A percentile compares a stretch with the other conserved stretches of the same genome.
Conservation (phyloP, 1,284 basidiomycete species). For the Blastosporella zonata region DNA sequence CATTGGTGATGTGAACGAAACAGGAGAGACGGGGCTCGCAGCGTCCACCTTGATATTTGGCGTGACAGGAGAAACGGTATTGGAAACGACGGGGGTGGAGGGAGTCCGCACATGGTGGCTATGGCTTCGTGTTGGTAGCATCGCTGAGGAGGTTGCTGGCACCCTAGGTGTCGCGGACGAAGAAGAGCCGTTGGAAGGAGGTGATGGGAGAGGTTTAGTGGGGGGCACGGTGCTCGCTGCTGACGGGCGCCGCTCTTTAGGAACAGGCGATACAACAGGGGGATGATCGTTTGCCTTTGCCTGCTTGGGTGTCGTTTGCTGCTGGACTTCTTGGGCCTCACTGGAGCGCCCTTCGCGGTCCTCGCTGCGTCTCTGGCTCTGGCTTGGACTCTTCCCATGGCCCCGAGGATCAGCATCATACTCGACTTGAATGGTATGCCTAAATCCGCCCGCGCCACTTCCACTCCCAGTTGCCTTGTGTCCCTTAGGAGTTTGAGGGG, state of each 20-base stretch:
- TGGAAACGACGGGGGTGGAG: conserved; percentile 13
- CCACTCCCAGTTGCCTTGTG: conserved; percentile 26
- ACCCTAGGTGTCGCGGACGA: conserved; percentile 11
- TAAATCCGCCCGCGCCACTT: conserved; percentile 25
- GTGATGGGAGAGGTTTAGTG: conserved; percentile 34
- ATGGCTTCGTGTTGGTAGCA: conserved; percentile 6
- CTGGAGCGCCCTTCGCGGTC: conserved; percentile 8
- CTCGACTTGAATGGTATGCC: conserved; percentile 91
- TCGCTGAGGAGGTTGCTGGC: conserved; percentile 5
- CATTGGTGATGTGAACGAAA: conserved; percentile 17
- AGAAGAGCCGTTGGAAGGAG: conserved; percentile 10
- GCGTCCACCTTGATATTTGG: conserved; percentile 42
- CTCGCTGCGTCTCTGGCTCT: conserved; percentile 17
- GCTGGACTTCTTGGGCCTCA: neutral
- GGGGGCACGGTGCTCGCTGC: conserved; percentile 23
- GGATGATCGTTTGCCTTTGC: conserved; percentile 3
- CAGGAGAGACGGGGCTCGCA: conserved; percentile 43
- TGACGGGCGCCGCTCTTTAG: conserved; percentile 33
- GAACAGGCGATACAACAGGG: conserved; percentile 7
- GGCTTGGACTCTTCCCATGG: conserved; percentile 25
- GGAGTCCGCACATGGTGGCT: conserved; percentile 12
- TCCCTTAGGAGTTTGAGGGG: conserved; percentile 20
- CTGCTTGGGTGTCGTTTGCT: neutral
- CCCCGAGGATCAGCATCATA: conserved; percentile 53
- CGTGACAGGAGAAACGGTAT: conserved; percentile 4